Base-by-base conservation (phyloP, 2,329 filamentous ascomycete genomes). In the Trichoderma sp. region DNA sequence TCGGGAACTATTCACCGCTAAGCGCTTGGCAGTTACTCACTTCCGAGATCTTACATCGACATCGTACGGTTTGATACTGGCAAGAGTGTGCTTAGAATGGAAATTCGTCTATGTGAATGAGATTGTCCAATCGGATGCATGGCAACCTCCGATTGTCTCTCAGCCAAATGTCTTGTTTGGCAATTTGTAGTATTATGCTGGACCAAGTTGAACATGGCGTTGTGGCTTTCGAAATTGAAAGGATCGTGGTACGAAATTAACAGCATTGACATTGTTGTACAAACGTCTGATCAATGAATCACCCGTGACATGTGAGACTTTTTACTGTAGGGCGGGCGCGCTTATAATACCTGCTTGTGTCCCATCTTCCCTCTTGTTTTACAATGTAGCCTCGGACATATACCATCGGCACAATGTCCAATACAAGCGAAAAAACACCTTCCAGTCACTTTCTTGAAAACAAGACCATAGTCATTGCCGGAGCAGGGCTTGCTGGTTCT, bases 401-500 rank as follows among this genome's bases (percentile, higher is more conserved):
- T 6, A 41, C n/a, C 12, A 38, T 35, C 21, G 12, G 2, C 27
- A 24, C 27, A 41, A 50, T 63, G 68, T 38, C 53, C 7, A 12
- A n/a, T 18, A 4, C 8, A 8, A 45, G n/a, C 14, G 21, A 6
- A 27, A 50, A 50, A 35, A 2, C 2, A 7, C 8, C 14, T 80
- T 82, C 14, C 82, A 82, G 0, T 31, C 79, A 77, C 35, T 78
- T 81, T 65, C 79, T 84, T 63, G 79, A 81, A 6, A 81, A 81
- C 24, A 85, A 85, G 78, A 83, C 79, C 60, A 84, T 85, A 64
- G 78, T 85, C 18, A 78, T 86, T 33, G 80, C 83, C 16, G 85
- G 85, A 41, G 83, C 81, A 29, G 85, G 85, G 18, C 82, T 86
- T 24, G 82, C 83, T 11, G 84, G 85, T 12, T 81, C 85, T 33